These are phyloP conservation scores for Suillus luteus DNA, from an alignment of 768 basidiomycete species.

Conservation along the genomic window DNA sequence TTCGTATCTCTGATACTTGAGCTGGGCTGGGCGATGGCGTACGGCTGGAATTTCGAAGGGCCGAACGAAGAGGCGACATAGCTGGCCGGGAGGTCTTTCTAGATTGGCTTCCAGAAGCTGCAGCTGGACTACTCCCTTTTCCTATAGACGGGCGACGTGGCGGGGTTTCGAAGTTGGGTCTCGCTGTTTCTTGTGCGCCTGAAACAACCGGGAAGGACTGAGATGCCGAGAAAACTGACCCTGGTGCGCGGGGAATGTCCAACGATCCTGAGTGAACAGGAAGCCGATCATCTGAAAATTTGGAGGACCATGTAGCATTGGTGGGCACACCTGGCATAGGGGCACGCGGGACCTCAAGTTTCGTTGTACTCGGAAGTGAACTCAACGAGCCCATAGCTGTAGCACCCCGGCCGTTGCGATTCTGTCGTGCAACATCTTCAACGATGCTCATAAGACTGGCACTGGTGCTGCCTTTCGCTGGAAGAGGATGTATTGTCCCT, in stretches of 20 bases:
- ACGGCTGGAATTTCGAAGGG: constrained; percentile 54
- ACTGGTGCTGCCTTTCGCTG: constrained; percentile 22
- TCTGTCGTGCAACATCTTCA: constrained; percentile 53
- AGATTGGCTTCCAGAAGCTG: neutral
- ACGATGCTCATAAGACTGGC: constrained; percentile 69
- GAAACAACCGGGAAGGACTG: neutral
- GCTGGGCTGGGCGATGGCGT: constrained; percentile 47
- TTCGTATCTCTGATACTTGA: constrained; percentile 5
- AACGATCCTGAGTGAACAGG: constrained; percentile 17
- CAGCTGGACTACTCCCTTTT: neutral
- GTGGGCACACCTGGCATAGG: constrained; percentile 8
- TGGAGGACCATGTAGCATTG: neutral
- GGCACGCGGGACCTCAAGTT: constrained; percentile 13
- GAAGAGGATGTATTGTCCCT: constrained; percentile 7
- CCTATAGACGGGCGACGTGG: neutral
- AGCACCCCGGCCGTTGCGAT: constrained; percentile 30
- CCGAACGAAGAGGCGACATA: constrained; percentile 61
- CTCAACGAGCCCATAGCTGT: neutral
- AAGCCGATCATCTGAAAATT: neutral
- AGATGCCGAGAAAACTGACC: constrained; percentile 13
- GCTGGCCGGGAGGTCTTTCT: constrained; percentile 29
- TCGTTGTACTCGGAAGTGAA: neutral
- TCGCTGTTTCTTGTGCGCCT: neutral
- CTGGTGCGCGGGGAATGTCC: constrained; percentile 27
- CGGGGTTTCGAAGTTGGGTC: neutral